Conservation (phyloP, 2,329 filamentous ascomycete species). For the Talaromyces sp. region DNA sequence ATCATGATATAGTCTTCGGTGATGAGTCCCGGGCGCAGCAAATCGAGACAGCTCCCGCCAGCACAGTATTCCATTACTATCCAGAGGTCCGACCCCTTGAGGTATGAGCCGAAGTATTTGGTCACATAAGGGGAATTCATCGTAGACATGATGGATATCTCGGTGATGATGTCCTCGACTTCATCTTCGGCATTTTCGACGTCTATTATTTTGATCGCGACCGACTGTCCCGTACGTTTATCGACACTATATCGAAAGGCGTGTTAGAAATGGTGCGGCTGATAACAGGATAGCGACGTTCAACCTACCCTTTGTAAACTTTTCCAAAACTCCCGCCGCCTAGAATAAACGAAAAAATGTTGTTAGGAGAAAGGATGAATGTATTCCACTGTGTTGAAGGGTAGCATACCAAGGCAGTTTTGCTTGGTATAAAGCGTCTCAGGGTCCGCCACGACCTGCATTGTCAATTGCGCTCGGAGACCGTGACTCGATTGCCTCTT, state of each 20-base stretch:
- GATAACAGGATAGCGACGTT: slow-evolving; percentile 2
- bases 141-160: slow-evolving; percentile 95
- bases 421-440: slow-evolving; percentile 91
- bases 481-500: not conserved
- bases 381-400: not conserved
- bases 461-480: slow-evolving; percentile 16
- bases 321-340: slow-evolving; percentile 97
- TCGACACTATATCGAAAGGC: slow-evolving; percentile 62
- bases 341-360: slow-evolving; percentile 28
- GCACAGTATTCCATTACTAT: slow-evolving; percentile 99
- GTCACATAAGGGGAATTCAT: slow-evolving; percentile 95
- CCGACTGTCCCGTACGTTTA: slow-evolving; percentile 84
- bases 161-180: slow-evolving; percentile 98
- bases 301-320: slow-evolving; percentile 86
- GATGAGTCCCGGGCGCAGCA: slow-evolving; percentile 90
- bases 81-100: slow-evolving; percentile 95
- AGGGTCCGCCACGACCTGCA: slow-evolving; percentile 65
- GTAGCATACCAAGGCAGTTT: slow-evolving; percentile 69
- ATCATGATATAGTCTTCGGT: slow-evolving; percentile 96
- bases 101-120: slow-evolving; percentile 94
- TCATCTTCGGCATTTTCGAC: slow-evolving; percentile 99
- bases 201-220: slow-evolving; percentile 98
- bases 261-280: not conserved
- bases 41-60: slow-evolving; percentile 88
- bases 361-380: not conserved